These are phyloP conservation scores for Trametes cinnabarina DNA, from an alignment of 768 basidiomycete species.

Conservation along the genomic window DNA sequence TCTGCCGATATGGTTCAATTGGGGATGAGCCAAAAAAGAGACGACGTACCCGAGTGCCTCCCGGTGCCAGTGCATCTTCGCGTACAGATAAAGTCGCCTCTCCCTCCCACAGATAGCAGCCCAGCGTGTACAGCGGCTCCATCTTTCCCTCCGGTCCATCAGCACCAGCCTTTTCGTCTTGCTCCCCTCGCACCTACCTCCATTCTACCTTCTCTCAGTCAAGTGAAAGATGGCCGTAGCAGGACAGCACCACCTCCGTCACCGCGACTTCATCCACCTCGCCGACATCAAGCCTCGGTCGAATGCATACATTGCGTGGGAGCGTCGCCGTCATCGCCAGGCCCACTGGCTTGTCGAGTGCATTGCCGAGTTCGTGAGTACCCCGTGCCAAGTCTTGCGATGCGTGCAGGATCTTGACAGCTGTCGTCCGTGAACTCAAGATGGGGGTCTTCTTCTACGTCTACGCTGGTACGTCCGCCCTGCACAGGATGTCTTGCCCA, in stretches of 20 bases:
- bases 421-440: constrained; percentile 3
- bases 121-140: neutral
- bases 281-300: constrained; percentile 26
- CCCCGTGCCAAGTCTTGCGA: neutral
- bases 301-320: constrained; percentile 21
- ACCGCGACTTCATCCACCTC: constrained; percentile 23
- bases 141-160: constrained; percentile 3
- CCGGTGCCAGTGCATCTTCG: neutral
- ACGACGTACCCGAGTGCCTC: neutral
- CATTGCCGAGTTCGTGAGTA: constrained; percentile 31
- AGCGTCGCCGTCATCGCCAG: constrained; percentile 29
- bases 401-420: neutral
- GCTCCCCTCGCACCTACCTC: neutral
- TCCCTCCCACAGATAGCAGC: neutral
- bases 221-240: neutral
- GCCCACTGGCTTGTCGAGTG: constrained; percentile 33
- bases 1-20: neutral
- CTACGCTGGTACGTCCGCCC: constrained; percentile 21
- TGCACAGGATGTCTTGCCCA: neutral
- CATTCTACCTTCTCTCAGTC: neutral
- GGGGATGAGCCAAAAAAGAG: neutral
- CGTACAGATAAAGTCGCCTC: constrained; percentile 8
- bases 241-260: constrained; percentile 17
- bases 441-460: constrained; percentile 33
- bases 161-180: neutral